Conservation (phyloP, 2,329 filamentous ascomycete species). For the Drechslerella dactyloides region DNA sequence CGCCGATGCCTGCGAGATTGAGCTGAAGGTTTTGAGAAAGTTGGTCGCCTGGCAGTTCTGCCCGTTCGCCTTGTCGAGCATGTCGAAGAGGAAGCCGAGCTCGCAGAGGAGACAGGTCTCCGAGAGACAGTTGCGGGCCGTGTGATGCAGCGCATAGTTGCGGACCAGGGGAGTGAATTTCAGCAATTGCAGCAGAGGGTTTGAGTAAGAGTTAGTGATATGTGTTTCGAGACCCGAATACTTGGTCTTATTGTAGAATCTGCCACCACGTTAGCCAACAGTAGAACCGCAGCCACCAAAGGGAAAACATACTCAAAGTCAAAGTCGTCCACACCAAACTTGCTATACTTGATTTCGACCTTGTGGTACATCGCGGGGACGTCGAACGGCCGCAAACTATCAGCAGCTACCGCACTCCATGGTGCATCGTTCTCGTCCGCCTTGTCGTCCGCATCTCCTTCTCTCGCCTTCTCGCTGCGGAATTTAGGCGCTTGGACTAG, state of each 20-base stretch:
- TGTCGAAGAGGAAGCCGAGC: conserved; percentile 93
- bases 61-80: conserved; percentile 93
- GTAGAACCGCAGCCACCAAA: not conserved
- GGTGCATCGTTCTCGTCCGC: conserved; percentile 66
- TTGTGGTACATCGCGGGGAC: conserved; percentile 88
- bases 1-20: conserved; percentile 76
- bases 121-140: conserved; percentile 80
- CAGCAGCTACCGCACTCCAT: conserved; percentile 70
- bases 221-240: conserved; percentile 95
- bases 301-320: conserved; percentile 78
- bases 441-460: conserved; percentile 57
- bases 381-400: conserved; percentile 62
- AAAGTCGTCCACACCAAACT: conserved; percentile 98
- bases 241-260: conserved; percentile 90
- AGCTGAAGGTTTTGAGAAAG: conserved; percentile 85
- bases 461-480: conserved; percentile 86
- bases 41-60: conserved; percentile 97
- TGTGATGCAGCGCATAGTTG: conserved; percentile 86
- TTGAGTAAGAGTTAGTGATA: conserved; percentile 95
- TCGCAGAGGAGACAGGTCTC: conserved; percentile 91
- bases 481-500: conserved; percentile 82
- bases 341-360: conserved; percentile 98
- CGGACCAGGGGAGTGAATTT: conserved; percentile 87
- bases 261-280: conserved; percentile 56
- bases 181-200: conserved; percentile 86